These are phyloP conservation scores for Suhomyces guaymorum DNA, from an alignment of 1,139 yeast genomes.

Conservation along the genomic window DNA sequence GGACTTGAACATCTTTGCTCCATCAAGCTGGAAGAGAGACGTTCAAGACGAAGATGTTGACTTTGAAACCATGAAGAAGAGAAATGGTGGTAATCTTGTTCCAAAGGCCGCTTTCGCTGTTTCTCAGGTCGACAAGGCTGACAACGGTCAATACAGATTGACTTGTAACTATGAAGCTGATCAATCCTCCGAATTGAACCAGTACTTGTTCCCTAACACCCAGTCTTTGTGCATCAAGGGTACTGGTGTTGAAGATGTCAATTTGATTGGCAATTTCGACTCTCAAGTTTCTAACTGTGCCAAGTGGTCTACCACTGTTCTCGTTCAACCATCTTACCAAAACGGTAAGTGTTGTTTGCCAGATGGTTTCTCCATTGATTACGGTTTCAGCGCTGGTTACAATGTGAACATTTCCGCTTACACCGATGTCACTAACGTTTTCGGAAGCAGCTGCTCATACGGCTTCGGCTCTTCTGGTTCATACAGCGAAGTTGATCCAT, in stretches of 20 bases:
- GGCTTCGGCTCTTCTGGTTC: conserved; percentile 9
- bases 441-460: conserved; percentile 11
- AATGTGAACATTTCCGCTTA: conserved; percentile 6
- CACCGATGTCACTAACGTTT: conserved; percentile 8
- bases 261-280: conserved; percentile 16
- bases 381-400: conserved; percentile 11
- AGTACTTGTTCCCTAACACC: conserved; percentile 17
- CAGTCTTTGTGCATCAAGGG: conserved; percentile 19
- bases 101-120: conserved; percentile 28
- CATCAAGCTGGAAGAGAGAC: conserved; percentile 16
- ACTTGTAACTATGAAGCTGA: conserved; percentile 25
- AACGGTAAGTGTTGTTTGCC: conserved; percentile 27
- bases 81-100: conserved; percentile 18
- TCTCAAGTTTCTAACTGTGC: conserved; percentile 15
- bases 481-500: conserved; percentile 14
- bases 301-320: conserved; percentile 23
- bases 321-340: conserved; percentile 20
- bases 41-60: conserved; percentile 25
- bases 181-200: conserved; percentile 20
- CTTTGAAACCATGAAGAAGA: conserved; percentile 27
- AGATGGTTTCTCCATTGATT: conserved; percentile 14
- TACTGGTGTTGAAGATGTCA: conserved; percentile 23
- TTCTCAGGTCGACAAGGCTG: conserved; percentile 22
- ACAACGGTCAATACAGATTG: conserved; percentile 21
- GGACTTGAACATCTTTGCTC: conserved; percentile 7